Evolutionary conservation across 192 early-diverging fungal genomes (phyloP), one percentile per base, ranked within the genome.

Genomic region (Haplosporangium gracile): DNA sequence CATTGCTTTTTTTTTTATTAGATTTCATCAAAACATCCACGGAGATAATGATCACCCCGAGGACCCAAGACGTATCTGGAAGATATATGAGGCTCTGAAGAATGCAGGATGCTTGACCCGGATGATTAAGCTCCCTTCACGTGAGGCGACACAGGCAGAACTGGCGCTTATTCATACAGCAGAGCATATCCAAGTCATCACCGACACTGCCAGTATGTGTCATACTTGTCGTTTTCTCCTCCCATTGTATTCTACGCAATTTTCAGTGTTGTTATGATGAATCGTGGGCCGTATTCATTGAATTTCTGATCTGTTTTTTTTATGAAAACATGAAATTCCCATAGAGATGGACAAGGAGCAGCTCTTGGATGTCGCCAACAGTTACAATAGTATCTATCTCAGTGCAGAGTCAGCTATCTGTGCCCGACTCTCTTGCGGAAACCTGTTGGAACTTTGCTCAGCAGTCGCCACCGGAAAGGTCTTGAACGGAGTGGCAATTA

Each of bases 401-500:
- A 95, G 93, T 81, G 88, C 85, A 39, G 89, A 93, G 32, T 91
- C 94, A 5, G 88, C 90, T 38, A 91, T 91, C 45, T 93, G 92
- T 43, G 94, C 96, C 0, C 79, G 91, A 18, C 81, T 98, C 68
- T 92, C 96, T 10, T 95, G 95, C 24, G 97, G 95, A 42, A 95
- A 94, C 42, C 89, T 96, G 9, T 89, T 98, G 38, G 90, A 94
- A 60, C 80, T 95, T 10, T 95, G 95, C 77, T 85, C 92, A 36
- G 93, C 93, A 24, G 96, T 99, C 0, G 92, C 91, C 22, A 77
- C 42, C 0, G 93, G 94, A 29, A 75, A 81, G 24, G 90, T 97
- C 39, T 74, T 90, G 18, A 97, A 97, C 77, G 97, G 95, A 1
- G 90, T 99, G 77, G 97, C 97, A 0, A 93, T 98, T 57, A 91